Evolutionary conservation across 306 rosid species (phyloP).

Genomic region (Malus sieversii): DNA sequence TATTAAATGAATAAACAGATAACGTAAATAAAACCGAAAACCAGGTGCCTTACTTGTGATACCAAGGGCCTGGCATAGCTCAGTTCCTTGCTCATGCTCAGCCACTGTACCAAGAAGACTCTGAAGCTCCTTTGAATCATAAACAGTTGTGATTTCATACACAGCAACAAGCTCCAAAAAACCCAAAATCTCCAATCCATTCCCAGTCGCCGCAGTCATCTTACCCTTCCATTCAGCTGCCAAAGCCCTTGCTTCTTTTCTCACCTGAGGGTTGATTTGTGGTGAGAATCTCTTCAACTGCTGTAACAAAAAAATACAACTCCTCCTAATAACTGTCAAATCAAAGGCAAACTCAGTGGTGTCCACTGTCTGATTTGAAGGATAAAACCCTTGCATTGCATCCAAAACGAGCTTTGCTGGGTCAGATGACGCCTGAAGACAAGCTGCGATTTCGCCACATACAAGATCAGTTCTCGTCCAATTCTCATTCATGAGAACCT

Average conservation of each 20-base stretch:
- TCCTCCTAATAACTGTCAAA: slow-evolving; percentile 22
- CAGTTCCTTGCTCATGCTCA: slow-evolving; percentile 23
- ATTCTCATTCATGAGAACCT: slow-evolving; percentile 21
- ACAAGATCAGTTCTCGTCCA: slow-evolving; percentile 21
- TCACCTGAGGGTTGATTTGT: slow-evolving; percentile 23
- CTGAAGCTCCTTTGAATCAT: slow-evolving; percentile 24
- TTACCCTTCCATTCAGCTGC: slow-evolving; percentile 40
- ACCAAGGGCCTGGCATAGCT: slow-evolving; percentile 25
- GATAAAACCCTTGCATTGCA: slow-evolving; percentile 40
- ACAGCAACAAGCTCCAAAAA: slow-evolving; percentile 36
- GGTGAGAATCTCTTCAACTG: slow-evolving; percentile 31
- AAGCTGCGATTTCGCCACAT: slow-evolving; percentile 4
- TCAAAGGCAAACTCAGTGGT: slow-evolving; percentile 17
- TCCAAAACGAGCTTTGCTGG: slow-evolving; percentile 45
- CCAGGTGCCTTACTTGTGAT: slow-evolving; percentile 21
- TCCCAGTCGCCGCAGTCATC: slow-evolving; percentile 8
- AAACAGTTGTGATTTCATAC: slow-evolving; percentile 25
- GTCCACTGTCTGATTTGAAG: slow-evolving; percentile 9
- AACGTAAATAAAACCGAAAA: background rate
- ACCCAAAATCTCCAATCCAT: slow-evolving; percentile 34
- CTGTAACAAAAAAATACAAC: slow-evolving; percentile 36
- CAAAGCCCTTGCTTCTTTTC: slow-evolving; percentile 30
- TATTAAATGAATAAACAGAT: background rate
- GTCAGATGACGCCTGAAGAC: slow-evolving; percentile 25
- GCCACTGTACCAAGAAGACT: slow-evolving; percentile 21